phyloP scores from a whole-genome alignment of 768 basidiomycete genomes.

The Russula virescens region DNA sequence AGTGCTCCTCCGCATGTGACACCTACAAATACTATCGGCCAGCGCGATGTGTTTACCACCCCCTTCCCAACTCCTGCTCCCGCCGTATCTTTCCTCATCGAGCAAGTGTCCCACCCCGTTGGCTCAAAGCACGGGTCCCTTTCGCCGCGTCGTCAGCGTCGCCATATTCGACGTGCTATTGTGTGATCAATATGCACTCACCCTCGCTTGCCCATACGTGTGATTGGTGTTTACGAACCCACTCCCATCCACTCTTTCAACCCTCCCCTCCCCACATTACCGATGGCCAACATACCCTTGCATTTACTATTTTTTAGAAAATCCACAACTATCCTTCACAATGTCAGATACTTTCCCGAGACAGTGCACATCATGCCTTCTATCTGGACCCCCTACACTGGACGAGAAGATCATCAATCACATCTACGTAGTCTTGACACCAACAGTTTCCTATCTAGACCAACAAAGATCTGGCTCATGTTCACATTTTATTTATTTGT shows the following conservation, averaged over 20 bases:
- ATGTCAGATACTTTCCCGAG: constrained; percentile 11
- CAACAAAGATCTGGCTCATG: not conserved
- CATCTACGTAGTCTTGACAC: constrained; percentile 6
- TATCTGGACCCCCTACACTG: not conserved
- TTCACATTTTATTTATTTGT: not conserved
- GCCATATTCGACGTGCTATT: constrained; percentile 16
- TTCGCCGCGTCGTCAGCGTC: not conserved
- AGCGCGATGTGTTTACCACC: constrained; percentile 30
- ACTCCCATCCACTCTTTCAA: constrained; percentile 32
- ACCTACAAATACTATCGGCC: constrained; percentile 56
- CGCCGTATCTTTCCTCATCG: constrained; percentile 11
- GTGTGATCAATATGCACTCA: not conserved
- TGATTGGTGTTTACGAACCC: constrained; percentile 26
- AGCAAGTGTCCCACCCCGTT: constrained; percentile 12
- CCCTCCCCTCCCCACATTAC: constrained; percentile 7
- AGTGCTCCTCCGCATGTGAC: constrained; percentile 41
- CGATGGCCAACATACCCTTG: constrained; percentile 11
- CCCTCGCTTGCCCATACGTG: not conserved
- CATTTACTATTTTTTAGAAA: not conserved
- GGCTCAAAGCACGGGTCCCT: not conserved
- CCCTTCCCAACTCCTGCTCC: constrained; percentile 23
- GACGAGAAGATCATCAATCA: not conserved
- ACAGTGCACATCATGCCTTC: not conserved
- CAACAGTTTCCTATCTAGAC: not conserved
- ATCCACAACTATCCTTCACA: not conserved